These are phyloP conservation scores for Arthrocladium fulminans DNA, from an alignment of 2,329 filamentous ascomycete species.

Conservation along the genomic window DNA sequence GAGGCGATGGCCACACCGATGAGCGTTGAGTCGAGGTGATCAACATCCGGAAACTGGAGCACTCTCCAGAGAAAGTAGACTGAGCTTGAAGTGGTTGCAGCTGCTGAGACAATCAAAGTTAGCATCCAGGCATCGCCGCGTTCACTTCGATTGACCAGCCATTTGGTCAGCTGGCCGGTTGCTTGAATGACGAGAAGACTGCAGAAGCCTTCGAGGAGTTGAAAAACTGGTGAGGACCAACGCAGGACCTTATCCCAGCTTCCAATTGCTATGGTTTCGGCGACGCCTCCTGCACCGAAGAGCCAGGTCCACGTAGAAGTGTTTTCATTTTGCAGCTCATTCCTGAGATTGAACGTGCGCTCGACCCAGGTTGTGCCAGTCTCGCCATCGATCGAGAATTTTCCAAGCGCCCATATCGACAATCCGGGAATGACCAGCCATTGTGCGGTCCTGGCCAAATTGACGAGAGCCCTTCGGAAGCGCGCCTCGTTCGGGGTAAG, in stretches of 20 bases:
- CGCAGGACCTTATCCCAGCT: conserved; percentile 80
- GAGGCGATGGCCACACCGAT: conserved; percentile 91
- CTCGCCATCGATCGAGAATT: conserved; percentile 85
- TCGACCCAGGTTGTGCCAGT: conserved; percentile 68
- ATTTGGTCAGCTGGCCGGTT: conserved; percentile 84
- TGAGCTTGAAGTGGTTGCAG: conserved; percentile 84
- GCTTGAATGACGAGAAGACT: conserved; percentile 92
- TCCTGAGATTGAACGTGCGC: conserved; percentile 61
- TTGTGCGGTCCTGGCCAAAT: conserved; percentile 65
- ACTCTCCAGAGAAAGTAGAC: conserved; percentile 96
- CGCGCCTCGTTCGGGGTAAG: conserved; percentile 70
- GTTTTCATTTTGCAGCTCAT: conserved; percentile 40
- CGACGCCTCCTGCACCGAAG: conserved; percentile 73
- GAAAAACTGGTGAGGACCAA: conserved; percentile 90
- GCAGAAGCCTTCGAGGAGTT: conserved; percentile 92
- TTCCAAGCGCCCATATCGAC: conserved; percentile 89
- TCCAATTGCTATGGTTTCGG: conserved; percentile 72
- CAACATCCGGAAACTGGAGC: conserved; percentile 83
- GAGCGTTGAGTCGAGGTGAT: conserved; percentile 81
- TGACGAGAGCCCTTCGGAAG: conserved; percentile 62
- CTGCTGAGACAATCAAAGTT: conserved; percentile 74
- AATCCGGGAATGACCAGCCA: conserved; percentile 78
- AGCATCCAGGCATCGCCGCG: conserved; percentile 97
- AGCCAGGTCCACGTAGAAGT: conserved; percentile 72
- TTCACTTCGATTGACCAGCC: conserved; percentile 79